Base-by-base conservation (phyloP, 805 yeast species). In the Saturnispora dispora region DNA sequence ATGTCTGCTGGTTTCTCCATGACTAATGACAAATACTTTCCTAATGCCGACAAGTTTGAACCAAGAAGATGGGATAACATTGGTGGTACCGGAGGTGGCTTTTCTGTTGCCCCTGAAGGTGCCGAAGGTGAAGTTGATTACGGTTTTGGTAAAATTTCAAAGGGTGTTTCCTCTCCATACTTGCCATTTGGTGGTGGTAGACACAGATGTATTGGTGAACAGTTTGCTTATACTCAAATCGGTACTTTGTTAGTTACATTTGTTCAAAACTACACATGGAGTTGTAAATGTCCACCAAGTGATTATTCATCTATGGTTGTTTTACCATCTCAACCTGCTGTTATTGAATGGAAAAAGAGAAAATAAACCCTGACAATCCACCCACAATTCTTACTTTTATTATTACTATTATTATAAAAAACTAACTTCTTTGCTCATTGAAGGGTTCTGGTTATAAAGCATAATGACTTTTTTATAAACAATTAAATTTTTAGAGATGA, bases 151-250 rank as follows among this genome's bases (percentile, higher is more conserved):
- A 86, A 88, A 54, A 87, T 93, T 57, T 82, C 96, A 45, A 93
- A 93, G 72, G 99, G 98, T 71, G 98, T 91, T 49, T 74, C 87
- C 30, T 88, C 96, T 42, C 96, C 98, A 53, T 93, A 88, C 71
- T 79, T 93, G 66, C 99, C 99, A 51, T 93, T 93, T 63, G 99
- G 99, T 60, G 99, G 98, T 69, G 99, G 99, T 59, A 86, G 99
- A 77, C 99, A 93, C 70, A 85, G 99, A 74, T 93, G 99, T 73
- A 91, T 93, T 63, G 99, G 99, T 66, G 99, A 93, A 71, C 98
- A 91, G 67, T 93, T 93, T 72, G 99, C 99, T 25, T 88, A 83
- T 68, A 82, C 84, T 58, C 99, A 93, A 75, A 78, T 93, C 58
- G 96, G 96, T 47, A 82, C 93, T 47, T 75, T 93, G 54, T 73